Evolutionary conservation across 306 rosid genomes (phyloP).

Genomic region (Morella rubra): DNA sequence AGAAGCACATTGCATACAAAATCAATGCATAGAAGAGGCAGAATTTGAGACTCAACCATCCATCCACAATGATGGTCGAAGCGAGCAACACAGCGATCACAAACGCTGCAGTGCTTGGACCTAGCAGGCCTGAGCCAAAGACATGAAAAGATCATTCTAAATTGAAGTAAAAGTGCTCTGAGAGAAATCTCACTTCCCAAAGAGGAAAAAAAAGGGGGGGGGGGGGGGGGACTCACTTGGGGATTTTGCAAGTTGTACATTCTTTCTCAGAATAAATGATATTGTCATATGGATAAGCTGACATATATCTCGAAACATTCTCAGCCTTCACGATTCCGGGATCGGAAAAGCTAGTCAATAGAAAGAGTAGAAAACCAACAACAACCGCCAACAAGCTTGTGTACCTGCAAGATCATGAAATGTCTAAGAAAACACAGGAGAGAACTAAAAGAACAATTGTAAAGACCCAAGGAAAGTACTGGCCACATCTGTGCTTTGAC

Average conservation of each 20-base stretch:
- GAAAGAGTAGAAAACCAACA: constrained; percentile 77
- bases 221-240: constrained; percentile 55
- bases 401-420: constrained; percentile 57
- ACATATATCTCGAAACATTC: constrained; percentile 73
- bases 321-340: constrained; percentile 73
- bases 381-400: constrained; percentile 70
- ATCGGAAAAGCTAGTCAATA: constrained; percentile 90
- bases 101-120: constrained; percentile 97
- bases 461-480: no score
- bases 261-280: constrained; percentile 74
- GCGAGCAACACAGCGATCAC: constrained; percentile 86
- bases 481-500: no score
- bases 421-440: constrained; percentile 33
- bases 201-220: not conserved
- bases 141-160: constrained; percentile 9
- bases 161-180: constrained; percentile 14
- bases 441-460: not conserved
- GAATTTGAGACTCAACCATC: constrained; percentile 60
- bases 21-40: constrained; percentile 8
- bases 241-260: constrained; percentile 91
- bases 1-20: constrained; percentile 10
- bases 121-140: constrained; percentile 82
- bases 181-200: not conserved
- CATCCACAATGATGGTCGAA: constrained; percentile 99
- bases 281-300: constrained; percentile 83